phyloP scores from a whole-genome alignment of 306 rosid species.

The Citrullus amarus region DNA sequence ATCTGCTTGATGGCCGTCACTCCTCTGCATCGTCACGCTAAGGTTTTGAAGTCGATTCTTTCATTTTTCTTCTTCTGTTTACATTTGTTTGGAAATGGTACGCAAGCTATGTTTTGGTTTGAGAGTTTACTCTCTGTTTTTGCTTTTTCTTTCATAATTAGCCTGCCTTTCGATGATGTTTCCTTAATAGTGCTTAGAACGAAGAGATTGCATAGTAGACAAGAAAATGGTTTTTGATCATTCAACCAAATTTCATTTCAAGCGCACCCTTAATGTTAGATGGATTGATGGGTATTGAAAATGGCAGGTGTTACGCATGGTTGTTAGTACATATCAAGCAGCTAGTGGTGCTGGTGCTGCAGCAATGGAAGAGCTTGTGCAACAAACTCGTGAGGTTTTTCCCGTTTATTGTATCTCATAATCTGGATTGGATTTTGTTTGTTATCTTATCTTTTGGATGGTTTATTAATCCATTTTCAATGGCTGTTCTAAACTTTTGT shows the following conservation, averaged over 20 bases:
- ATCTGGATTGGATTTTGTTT: not conserved
- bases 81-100: not conserved
- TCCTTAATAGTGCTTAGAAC: not conserved
- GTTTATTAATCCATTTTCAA: not conserved
- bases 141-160: not conserved
- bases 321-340: conserved; percentile 94
- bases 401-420: conserved; percentile 1
- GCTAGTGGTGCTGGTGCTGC: conserved; percentile 99
- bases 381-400: conserved; percentile 85
- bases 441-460: not conserved
- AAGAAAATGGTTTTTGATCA: not conserved
- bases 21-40: conserved; percentile 83
- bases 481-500: not conserved
- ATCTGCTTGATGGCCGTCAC: conserved; percentile 94
- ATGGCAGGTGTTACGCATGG: conserved; percentile 83
- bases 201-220: not conserved
- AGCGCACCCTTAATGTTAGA: not conserved
- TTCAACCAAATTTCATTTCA: not conserved
- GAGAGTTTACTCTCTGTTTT: not conserved
- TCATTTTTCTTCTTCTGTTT: not conserved
- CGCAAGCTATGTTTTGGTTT: not conserved
- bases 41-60: conserved; percentile 26
- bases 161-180: not conserved
- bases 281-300: conserved; percentile 4
- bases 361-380: conserved; percentile 96